These are phyloP conservation scores for Ilyonectria robusta DNA, from an alignment of 2,329 filamentous ascomycete genomes.

Conservation along the genomic window DNA sequence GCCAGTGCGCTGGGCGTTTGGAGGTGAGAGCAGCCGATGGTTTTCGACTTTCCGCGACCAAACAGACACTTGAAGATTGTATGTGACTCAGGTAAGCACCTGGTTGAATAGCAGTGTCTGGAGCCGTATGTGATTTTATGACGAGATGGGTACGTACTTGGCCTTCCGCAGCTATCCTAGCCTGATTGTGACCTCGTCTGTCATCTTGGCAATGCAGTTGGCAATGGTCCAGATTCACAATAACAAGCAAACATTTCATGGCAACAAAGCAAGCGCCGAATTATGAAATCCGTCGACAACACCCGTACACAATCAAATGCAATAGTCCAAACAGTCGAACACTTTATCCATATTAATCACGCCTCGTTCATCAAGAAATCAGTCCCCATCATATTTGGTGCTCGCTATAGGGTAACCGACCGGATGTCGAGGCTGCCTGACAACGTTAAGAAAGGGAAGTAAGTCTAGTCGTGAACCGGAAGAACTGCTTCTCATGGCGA, in stretches of 20 bases:
- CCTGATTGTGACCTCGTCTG: background rate
- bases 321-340: background rate
- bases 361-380: background rate
- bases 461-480: too few relatives aligned
- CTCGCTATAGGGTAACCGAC: background rate
- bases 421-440: too few relatives aligned
- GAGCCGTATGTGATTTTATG: background rate
- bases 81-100: too few relatives aligned
- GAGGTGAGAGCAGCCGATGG: background rate
- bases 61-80: background rate
- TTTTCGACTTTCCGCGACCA: background rate
- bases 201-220: background rate
- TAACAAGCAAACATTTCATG: background rate
- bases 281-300: background rate
- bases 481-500: too few relatives aligned
- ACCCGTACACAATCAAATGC: background rate
- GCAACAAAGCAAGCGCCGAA: too few relatives aligned
- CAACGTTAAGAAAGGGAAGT: too few relatives aligned
- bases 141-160: background rate
- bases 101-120: background rate
- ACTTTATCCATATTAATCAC: too few relatives aligned
- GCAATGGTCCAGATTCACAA: background rate
- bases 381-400: background rate
- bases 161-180: background rate
- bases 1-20: conserved; percentile 9